These are phyloP conservation scores for Echinochloa phyllopogon DNA, from an alignment of 176 grass and related monocot genomes.

Conservation along the genomic window DNA sequence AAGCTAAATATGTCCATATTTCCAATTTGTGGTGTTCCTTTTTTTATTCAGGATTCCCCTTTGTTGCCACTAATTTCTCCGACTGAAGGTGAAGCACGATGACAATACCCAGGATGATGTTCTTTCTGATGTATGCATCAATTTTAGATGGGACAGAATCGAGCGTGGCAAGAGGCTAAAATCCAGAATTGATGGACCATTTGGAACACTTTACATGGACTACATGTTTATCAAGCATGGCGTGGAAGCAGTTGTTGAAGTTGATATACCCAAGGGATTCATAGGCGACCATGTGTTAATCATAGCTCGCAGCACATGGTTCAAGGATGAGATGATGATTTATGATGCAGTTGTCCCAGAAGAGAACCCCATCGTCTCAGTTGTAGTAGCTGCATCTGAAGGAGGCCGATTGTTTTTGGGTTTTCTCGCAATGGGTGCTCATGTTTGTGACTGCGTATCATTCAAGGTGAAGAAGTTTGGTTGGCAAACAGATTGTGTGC, in stretches of 20 bases:
- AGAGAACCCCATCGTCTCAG: not conserved
- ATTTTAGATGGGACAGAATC: not conserved
- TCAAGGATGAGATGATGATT: not conserved
- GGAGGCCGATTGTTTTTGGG: too few relatives aligned
- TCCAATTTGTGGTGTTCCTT: too few relatives aligned
- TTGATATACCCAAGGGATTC: not conserved
- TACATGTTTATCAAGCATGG: not conserved
- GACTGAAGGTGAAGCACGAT: not conserved
- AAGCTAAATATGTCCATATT: too few relatives aligned
- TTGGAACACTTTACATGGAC: not conserved
- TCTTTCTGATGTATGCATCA: not conserved
- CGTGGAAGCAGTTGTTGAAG: not conserved
- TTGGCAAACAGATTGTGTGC: too few relatives aligned
- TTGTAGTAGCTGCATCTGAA: too few relatives aligned
- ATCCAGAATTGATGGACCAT: not conserved
- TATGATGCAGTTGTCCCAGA: not conserved
- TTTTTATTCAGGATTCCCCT: not conserved
- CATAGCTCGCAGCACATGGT: not conserved
- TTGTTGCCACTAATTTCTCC: not conserved
- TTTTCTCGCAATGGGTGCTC: too few relatives aligned
- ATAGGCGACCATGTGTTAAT: not conserved
- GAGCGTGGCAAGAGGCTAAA: not conserved
- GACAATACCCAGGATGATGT: not conserved
- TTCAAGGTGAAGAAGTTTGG: too few relatives aligned
- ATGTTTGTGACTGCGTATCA: too few relatives aligned